phyloP scores from a whole-genome alignment of 441 rosid genomes.

The Adansonia gregorii region DNA sequence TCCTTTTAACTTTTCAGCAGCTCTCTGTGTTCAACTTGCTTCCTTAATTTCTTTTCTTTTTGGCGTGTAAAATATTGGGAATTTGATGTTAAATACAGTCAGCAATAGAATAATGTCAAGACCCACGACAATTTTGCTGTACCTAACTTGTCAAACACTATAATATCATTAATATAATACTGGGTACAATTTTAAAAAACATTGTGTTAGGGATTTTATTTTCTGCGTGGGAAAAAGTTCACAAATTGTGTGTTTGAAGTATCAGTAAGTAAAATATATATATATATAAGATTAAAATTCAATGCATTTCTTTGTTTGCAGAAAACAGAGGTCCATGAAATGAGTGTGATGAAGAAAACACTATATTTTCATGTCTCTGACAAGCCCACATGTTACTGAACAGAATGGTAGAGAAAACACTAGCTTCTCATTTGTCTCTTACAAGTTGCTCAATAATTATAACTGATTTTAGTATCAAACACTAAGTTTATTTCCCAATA shows the following conservation, averaged over 20 bases:
- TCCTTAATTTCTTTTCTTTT: not conserved
- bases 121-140: not conserved
- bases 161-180: not conserved
- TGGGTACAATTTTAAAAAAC: not conserved
- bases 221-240: not conserved
- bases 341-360: slow-evolving; percentile 1
- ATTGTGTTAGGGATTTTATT: not conserved
- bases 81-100: not conserved
- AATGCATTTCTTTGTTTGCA: not conserved
- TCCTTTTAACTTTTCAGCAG: not conserved
- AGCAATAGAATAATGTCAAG: not conserved
- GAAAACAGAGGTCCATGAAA: not conserved
- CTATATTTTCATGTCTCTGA: not conserved
- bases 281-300: not conserved
- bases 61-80: not conserved
- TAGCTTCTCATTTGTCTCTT: not conserved
- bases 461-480: not conserved
- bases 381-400: not conserved
- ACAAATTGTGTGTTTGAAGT: not conserved
- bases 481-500: not conserved
- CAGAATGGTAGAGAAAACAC: not conserved
- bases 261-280: not conserved
- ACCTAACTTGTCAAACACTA: not conserved
- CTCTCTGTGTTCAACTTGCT: not conserved
- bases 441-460: not conserved